Conservation (phyloP, 2,329 filamentous ascomycete species). For the Aspergillus terreus region DNA sequence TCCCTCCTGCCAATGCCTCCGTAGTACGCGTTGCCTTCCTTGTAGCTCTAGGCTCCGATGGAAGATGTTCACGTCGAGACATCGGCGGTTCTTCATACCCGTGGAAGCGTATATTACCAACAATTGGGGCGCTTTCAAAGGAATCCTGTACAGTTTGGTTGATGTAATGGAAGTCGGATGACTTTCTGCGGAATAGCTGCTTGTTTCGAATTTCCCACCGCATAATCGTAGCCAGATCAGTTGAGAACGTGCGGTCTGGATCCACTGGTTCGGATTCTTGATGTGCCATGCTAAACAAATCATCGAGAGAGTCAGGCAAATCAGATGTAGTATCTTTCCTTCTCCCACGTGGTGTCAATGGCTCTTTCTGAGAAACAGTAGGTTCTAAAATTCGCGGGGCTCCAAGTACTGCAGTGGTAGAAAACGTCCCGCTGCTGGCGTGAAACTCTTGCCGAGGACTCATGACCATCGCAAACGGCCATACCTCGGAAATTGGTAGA, state of each 20-base stretch:
- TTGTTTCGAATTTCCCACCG: constrained; percentile 36
- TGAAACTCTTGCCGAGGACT: constrained; percentile 39
- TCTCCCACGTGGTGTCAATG: too few species aligned
- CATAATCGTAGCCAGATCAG: constrained; percentile 29
- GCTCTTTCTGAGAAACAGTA: neutral
- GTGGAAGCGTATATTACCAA: constrained; percentile 32
- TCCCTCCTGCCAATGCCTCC: neutral
- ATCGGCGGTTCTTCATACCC: constrained; percentile 13
- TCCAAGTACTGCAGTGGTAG: constrained; percentile 35
- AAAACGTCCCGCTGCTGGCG: constrained; percentile 42
- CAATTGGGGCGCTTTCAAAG: constrained; percentile 30
- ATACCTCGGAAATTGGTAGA: constrained; percentile 23
- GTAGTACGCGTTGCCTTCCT: neutral
- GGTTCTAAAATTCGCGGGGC: constrained; percentile 7
- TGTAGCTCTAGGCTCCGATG: neutral
- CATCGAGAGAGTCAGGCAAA: constrained; percentile 28
- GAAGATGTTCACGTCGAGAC: neutral
- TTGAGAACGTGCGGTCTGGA: constrained; percentile 22
- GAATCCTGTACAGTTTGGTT: constrained; percentile 32
- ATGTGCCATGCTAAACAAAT: constrained; percentile 21
- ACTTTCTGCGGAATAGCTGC: constrained; percentile 22
- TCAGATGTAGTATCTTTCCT: too few species aligned
- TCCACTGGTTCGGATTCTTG: constrained; percentile 11
- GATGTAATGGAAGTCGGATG: constrained; percentile 30
- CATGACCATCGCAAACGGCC: constrained; percentile 35